These are phyloP conservation scores for Avena atlantica DNA, from an alignment of 176 grass and related monocot species.

Conservation along the genomic window DNA sequence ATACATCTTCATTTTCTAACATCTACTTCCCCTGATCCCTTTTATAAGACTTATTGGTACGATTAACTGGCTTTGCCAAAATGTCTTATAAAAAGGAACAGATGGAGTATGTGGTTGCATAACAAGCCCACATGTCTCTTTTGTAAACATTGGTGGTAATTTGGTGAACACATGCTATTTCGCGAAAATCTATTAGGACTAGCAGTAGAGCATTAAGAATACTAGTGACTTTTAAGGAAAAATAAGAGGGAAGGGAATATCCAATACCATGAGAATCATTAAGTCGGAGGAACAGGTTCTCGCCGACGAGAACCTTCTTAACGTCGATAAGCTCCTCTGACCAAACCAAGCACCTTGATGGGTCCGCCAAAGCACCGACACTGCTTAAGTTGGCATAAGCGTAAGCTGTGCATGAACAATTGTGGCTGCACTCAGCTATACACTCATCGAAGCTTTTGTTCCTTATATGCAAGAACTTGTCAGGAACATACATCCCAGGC, in stretches of 20 bases:
- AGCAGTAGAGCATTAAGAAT: not conserved
- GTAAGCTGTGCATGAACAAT: not conserved
- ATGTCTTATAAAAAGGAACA: too few species aligned
- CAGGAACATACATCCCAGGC: not conserved
- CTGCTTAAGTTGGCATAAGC: constrained; percentile 13
- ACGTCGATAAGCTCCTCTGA: constrained; percentile 44
- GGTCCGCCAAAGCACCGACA: not conserved
- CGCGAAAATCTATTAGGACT: not conserved
- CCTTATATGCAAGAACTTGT: not conserved
- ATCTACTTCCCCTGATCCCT: too few species aligned
- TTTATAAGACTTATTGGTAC: too few species aligned
- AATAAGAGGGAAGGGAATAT: not conserved
- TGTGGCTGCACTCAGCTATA: not conserved
- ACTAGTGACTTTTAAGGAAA: not conserved
- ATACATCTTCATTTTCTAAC: not conserved
- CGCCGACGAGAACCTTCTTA: not conserved
- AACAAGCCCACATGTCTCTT: not conserved
- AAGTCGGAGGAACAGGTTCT: constrained; percentile 53
- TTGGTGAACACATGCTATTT: not conserved
- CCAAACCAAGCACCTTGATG: constrained; percentile 59
- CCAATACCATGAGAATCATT: constrained; percentile 30
- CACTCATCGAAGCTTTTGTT: not conserved
- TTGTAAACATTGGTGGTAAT: not conserved
- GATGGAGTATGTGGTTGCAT: not conserved
- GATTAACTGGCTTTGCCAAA: too few species aligned